Base-by-base conservation (phyloP, 1,284 basidiomycete species). In the Thecaphora frezii region DNA sequence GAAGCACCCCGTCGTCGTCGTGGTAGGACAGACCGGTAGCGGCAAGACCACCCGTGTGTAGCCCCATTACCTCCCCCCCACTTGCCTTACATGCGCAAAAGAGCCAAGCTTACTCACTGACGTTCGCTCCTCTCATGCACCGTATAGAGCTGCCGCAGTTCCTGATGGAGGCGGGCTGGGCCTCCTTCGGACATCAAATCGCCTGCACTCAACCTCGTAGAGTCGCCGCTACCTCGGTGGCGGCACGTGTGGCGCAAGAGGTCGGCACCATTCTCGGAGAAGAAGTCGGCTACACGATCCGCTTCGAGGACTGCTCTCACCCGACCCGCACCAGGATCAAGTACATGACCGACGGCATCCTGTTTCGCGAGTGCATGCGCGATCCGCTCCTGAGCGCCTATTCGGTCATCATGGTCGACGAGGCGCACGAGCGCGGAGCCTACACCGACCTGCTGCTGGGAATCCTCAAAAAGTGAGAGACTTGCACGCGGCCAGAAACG, bases 111-210 rank as follows among this genome's bases (percentile, higher is more conserved):
- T 16, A 14, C 16, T 8, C 33, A 16, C 33, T 36, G 33, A 36
- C 33, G 5, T 3, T 8, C 33, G 12, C 33, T 16, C 13, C 16
- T 36, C 33, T n/a, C n/a, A n/a, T n/a, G n/a, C 33, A 4, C 33
- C 33, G 4, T 22, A 36, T 73, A 91, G 92, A 97, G 80, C 84
- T 99, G 48, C 94, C 96, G 0, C 94, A 97, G 77, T 97, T 90
- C 80, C 84, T 98, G 4, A 83, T 89, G 62, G 91, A 97, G 82
- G 86, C 89, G 10, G 93, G 80, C 3, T 81, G 80, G 80, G 71
- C 79, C 37, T 48, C 55, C 24, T 26, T 53, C n/a, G 70, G 64
- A 13, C 64, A 62, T 42, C 57, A 60, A 22, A 77, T 81, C 41
- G 80, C 69, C 0, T 64, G 75, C 51, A 81, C 80, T 0, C 80